phyloP scores from a whole-genome alignment of 2,329 filamentous ascomycete species.

The Cyclaneusma minus region DNA sequence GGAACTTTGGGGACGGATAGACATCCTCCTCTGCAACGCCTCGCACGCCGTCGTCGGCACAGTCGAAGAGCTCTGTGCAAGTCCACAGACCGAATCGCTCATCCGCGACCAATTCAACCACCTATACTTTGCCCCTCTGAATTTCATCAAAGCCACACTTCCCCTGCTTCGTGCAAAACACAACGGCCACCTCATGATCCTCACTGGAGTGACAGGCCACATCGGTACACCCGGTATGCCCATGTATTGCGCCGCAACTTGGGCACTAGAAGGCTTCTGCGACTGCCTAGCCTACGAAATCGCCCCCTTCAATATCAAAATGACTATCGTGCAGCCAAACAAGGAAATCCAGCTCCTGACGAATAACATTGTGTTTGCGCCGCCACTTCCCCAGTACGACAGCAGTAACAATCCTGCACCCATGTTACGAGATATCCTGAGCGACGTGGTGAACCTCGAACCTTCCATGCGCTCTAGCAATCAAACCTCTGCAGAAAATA shows the following conservation, averaged over 20 bases:
- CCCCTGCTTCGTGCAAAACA: constrained; percentile 66
- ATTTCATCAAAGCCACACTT: constrained; percentile 80
- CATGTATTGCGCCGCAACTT: constrained; percentile 83
- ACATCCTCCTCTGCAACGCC: constrained; percentile 80
- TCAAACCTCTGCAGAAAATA: constrained; percentile 7
- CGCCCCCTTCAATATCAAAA: constrained; percentile 89
- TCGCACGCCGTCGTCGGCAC: constrained; percentile 82
- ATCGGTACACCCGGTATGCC: constrained; percentile 83
- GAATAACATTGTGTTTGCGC: constrained; percentile 73
- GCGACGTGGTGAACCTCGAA: constrained; percentile 62
- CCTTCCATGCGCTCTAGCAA: constrained; percentile 39
- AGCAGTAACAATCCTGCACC: constrained; percentile 60
- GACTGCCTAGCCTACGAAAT: constrained; percentile 93
- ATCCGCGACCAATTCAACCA: constrained; percentile 86
- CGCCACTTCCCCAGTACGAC: constrained; percentile 56
- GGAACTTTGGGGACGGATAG: constrained; percentile 68
- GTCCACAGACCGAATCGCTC: constrained; percentile 56
- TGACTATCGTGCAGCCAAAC: constrained; percentile 90
- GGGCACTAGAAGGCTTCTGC: constrained; percentile 92
- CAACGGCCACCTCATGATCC: constrained; percentile 77
- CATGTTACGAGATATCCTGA: constrained; percentile 68
- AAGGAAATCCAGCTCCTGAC: constrained; percentile 82
- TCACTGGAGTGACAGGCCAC: constrained; percentile 83
- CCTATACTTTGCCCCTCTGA: constrained; percentile 91
- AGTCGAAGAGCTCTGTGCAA: constrained; percentile 75